phyloP scores from a whole-genome alignment of 139 green algal species.

The Picochlorum sp. region DNA sequence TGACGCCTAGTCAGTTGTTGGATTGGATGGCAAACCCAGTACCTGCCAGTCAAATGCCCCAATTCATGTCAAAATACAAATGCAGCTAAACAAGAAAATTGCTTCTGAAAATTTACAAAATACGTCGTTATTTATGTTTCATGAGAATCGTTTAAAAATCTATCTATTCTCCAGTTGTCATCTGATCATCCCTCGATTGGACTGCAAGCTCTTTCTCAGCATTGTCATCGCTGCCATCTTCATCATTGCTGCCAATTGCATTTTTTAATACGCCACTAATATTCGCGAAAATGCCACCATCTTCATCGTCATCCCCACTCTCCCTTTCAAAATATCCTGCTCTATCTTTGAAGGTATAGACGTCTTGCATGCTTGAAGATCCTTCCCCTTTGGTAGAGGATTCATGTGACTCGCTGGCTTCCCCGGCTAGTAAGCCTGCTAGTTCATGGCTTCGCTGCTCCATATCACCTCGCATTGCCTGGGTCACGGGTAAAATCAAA shows the following conservation, averaged over 20 bases:
- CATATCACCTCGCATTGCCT: conserved; percentile 33
- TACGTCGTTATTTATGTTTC: too few relatives aligned
- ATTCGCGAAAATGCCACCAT: conserved; percentile 7
- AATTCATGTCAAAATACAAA: conserved; percentile 10
- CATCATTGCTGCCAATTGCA: conserved; percentile 8
- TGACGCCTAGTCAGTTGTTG: conserved; percentile 10
- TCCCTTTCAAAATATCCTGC: neutral
- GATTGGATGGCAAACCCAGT: conserved; percentile 15
- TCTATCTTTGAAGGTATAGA: conserved; percentile 9
- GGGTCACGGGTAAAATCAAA: conserved; percentile 19
- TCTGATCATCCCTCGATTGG: neutral
- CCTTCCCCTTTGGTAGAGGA: neutral
- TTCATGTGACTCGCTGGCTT: neutral
- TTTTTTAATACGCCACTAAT: conserved; percentile 3
- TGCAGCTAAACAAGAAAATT: neutral
- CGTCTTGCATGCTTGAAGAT: neutral
- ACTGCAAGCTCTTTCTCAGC: neutral
- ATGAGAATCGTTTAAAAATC: too few relatives aligned
- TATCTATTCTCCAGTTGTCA: neutral
- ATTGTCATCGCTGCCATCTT: neutral
- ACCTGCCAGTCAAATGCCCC: conserved; percentile 2
- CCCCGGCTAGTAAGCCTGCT: neutral
- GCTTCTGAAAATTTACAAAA: too few relatives aligned
- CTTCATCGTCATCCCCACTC: neutral
- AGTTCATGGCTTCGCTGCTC: conserved; percentile 13